Percentiles rank a stretch among this genome's conserved stretches.
Conservation (phyloP, 345 rosid genomes). For the Salix dunnii region DNA sequence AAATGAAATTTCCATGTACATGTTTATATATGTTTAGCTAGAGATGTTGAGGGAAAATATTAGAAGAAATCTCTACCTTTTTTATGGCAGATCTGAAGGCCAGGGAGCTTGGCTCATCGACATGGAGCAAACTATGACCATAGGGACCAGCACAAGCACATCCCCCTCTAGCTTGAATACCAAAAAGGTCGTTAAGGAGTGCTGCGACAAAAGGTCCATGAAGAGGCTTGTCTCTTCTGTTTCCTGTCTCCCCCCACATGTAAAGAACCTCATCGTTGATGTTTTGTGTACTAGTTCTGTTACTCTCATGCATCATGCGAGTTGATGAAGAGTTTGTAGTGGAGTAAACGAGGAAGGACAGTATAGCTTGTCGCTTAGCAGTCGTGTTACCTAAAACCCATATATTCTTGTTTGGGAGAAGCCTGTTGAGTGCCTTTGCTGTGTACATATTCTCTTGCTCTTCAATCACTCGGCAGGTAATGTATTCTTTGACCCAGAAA, state of each 20-base stretch:
- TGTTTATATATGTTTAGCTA: too few relatives aligned
- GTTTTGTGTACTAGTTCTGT: background rate
- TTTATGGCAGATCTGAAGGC: slow-evolving; percentile 39
- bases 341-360: slow-evolving; percentile 52
- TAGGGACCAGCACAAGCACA: slow-evolving; percentile 72
- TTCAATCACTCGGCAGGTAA: slow-evolving; percentile 32
- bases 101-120: slow-evolving; percentile 25
- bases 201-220: slow-evolving; percentile 51
- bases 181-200: slow-evolving; percentile 59
- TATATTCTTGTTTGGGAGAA: slow-evolving; percentile 39
- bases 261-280: background rate
- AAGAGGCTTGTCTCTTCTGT: slow-evolving; percentile 47
- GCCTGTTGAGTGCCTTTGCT: slow-evolving; percentile 38
- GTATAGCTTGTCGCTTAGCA: slow-evolving; percentile 36
- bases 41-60: background rate
- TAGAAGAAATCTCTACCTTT: slow-evolving; percentile 24
- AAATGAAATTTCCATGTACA: too few relatives aligned
- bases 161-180: slow-evolving; percentile 62
- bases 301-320: background rate
- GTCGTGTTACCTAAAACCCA: slow-evolving; percentile 41
- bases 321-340: slow-evolving; percentile 15
- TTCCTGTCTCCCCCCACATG: slow-evolving; percentile 45
- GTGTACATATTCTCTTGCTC: slow-evolving; percentile 36
- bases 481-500: slow-evolving; percentile 56
- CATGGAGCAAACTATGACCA: slow-evolving; percentile 47